phyloP scores from a whole-genome alignment of 108 stramenopile genomes.

The Stephanodiscus triporus region DNA sequence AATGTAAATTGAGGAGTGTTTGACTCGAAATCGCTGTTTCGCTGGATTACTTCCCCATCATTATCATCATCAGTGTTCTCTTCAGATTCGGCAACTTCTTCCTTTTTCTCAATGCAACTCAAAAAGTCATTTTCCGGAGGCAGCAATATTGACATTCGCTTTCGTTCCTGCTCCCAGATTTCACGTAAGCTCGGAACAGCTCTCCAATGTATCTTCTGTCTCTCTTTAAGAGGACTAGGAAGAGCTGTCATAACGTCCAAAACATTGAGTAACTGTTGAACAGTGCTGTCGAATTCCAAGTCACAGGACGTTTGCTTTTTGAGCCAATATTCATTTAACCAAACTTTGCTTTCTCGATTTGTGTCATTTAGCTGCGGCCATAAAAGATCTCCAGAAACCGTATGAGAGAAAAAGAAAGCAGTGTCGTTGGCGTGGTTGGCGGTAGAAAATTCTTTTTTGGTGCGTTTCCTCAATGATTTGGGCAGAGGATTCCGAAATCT shows the following conservation, averaged over 20 bases:
- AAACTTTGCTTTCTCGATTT: neutral
- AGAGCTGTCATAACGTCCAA: constrained; percentile 64
- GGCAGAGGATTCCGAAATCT: constrained; percentile 65
- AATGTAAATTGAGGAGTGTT: constrained; percentile 63
- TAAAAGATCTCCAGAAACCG: constrained; percentile 20
- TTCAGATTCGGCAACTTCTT: constrained; percentile 12
- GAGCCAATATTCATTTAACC: constrained; percentile 37
- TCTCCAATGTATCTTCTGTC: constrained; percentile 80
- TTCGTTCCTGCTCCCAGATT: constrained; percentile 85
- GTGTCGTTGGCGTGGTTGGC: constrained; percentile 13
- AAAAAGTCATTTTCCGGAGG: constrained; percentile 77
- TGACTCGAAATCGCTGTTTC: neutral
- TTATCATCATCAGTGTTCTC: constrained; percentile 10
- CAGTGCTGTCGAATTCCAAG: constrained; percentile 77
- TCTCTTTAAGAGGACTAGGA: constrained; percentile 56
- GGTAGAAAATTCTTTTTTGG: constrained; percentile 36
- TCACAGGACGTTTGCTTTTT: constrained; percentile 74
- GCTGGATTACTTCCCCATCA: constrained; percentile 18
- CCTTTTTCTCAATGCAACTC: constrained; percentile 31
- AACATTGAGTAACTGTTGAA: constrained; percentile 70
- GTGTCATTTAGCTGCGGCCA: constrained; percentile 38
- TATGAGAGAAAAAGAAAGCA: constrained; percentile 32
- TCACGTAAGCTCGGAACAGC: constrained; percentile 87
- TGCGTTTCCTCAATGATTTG: constrained; percentile 33
- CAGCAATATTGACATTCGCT: constrained; percentile 69